These are phyloP conservation scores for Trichosanthes truncata DNA, from an alignment of 306 rosid genomes.

Conservation along the genomic window DNA sequence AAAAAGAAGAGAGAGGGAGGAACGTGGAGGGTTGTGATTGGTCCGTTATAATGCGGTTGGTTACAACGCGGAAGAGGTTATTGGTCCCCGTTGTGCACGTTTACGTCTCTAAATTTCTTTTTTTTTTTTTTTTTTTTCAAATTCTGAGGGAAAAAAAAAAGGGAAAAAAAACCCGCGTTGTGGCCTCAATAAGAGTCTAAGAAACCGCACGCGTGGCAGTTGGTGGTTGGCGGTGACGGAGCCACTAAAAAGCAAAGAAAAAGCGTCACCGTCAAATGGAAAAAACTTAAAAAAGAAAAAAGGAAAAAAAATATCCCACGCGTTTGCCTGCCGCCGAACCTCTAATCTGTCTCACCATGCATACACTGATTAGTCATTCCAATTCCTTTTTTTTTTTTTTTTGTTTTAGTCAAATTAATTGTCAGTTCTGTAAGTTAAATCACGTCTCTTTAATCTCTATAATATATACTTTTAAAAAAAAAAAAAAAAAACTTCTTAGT, in stretches of 20 bases:
- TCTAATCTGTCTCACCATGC: no score
- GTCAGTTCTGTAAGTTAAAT: no score
- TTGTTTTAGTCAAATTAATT: no score
- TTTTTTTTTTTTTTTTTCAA: not conserved
- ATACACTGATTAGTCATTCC: no score
- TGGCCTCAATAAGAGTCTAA: conserved; percentile 12
- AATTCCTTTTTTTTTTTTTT: no score
- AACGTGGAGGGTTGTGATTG: not conserved
- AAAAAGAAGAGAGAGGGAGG: not conserved
- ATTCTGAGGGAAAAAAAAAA: not conserved
- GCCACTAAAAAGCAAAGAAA: conserved; percentile 4
- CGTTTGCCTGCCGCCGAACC: conserved; percentile 23
- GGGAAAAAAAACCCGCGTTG: not conserved
- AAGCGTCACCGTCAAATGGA: conserved; percentile 29
- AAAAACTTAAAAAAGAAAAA: not conserved
- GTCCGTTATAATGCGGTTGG: conserved; percentile 1
- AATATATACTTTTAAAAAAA: no score
- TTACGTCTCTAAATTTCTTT: conserved; percentile 50
- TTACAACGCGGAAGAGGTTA: conserved; percentile 9
- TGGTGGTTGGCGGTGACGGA: conserved; percentile 11
- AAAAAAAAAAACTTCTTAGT: no score
- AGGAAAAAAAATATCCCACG: conserved; percentile 33
- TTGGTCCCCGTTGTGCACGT: conserved; percentile 41
- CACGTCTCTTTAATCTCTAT: no score
- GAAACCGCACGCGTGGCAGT: conserved; percentile 45